Conservation (phyloP, 1,139 yeast species). For the Taphrina communis region DNA sequence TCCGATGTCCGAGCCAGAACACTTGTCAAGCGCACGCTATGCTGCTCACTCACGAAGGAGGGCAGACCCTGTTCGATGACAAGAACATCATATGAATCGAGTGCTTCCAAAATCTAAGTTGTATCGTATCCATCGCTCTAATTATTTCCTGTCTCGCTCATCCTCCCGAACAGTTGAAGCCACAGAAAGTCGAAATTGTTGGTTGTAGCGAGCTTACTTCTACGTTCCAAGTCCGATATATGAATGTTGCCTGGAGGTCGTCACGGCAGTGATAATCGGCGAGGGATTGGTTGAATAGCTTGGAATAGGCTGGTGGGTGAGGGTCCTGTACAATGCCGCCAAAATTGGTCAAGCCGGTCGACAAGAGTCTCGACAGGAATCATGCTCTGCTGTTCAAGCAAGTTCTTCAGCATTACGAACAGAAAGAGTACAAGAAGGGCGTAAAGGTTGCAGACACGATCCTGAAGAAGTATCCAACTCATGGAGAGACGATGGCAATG, state of each 20-base stretch:
- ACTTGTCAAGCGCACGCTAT: too few relatives aligned
- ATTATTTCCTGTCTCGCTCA: neutral
- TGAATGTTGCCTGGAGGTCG: too few relatives aligned
- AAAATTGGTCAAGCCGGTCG: constrained; percentile 3
- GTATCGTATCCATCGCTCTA: neutral
- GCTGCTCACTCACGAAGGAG: too few relatives aligned
- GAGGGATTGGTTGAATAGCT: neutral
- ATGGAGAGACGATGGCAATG: constrained; percentile 82
- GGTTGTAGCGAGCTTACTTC: too few relatives aligned
- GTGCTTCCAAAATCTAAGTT: neutral
- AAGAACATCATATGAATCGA: neutral
- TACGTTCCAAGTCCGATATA: too few relatives aligned
- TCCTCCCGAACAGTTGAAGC: neutral
- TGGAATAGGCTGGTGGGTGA: neutral
- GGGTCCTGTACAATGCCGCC: constrained; percentile 10
- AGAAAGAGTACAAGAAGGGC: constrained; percentile 85
- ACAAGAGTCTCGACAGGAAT: constrained; percentile 29
- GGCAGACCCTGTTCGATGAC: neutral
- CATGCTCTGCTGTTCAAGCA: constrained; percentile 61
- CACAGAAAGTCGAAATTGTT: constrained; percentile 5
- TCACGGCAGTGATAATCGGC: too few relatives aligned
- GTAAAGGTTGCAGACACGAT: constrained; percentile 75
- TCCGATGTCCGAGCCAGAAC: too few relatives aligned
- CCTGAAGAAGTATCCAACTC: constrained; percentile 74
- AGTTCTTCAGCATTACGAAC: constrained; percentile 81